A percentile compares a stretch with the other conserved stretches of the same genome.
Conservation (phyloP, 2,329 filamentous ascomycete species). For the Alternaria alternata region DNA sequence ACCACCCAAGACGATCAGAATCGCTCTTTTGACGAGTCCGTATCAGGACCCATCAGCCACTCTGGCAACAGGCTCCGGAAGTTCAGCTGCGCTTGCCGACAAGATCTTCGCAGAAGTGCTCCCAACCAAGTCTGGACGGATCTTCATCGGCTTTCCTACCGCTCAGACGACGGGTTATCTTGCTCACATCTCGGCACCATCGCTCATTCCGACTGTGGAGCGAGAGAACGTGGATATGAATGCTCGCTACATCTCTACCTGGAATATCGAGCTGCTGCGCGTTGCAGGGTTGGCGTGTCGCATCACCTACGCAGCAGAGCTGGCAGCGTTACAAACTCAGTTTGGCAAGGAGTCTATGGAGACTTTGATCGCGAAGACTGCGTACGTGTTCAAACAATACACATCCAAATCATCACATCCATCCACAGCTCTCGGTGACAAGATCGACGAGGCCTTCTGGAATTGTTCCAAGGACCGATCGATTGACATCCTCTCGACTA, state of each 20-base stretch:
- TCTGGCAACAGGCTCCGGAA: conserved; percentile 60
- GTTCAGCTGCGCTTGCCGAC: conserved; percentile 63
- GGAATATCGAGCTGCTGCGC: conserved; percentile 93
- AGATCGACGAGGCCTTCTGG: conserved; percentile 97
- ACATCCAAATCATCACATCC: conserved; percentile 91
- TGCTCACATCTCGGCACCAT: conserved; percentile 93
- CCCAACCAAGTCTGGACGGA: conserved; percentile 85
- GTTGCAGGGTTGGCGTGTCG: conserved; percentile 90
- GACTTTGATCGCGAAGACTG: conserved; percentile 76
- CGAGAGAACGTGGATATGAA: conserved; percentile 97
- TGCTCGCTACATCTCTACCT: conserved; percentile 90
- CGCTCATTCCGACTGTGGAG: conserved; percentile 96
- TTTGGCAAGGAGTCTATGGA: conserved; percentile 66
- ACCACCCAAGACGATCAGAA: conserved; percentile 83
- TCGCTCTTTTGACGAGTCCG: conserved; percentile 89
- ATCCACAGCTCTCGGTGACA: conserved; percentile 79
- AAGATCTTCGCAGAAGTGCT: conserved; percentile 92
- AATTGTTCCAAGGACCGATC: conserved; percentile 78
- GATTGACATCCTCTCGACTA: conserved; percentile 88
- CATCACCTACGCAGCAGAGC: conserved; percentile 87
- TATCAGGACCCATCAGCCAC: conserved; percentile 81
- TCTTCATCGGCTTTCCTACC: conserved; percentile 98
- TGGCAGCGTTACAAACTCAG: conserved; percentile 66
- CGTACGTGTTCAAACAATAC: conserved; percentile 87
- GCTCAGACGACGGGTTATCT: conserved; percentile 95